phyloP scores from a whole-genome alignment of 2,329 filamentous ascomycete species.

The Diaporthe capsici region DNA sequence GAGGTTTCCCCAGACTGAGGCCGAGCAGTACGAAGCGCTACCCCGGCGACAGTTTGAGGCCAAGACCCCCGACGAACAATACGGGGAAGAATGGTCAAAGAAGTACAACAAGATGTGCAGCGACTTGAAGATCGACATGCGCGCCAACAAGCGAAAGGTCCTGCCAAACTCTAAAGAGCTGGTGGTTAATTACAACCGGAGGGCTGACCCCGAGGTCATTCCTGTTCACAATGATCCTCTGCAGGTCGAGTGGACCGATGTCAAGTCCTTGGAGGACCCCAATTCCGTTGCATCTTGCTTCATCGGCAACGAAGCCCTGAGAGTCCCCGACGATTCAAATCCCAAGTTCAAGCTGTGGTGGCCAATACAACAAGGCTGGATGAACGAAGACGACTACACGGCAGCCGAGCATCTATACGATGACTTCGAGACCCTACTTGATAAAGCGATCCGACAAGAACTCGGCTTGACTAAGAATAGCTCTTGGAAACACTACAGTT shows the following conservation, averaged over 20 bases:
- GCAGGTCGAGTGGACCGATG: constrained; percentile 95
- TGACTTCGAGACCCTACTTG: constrained; percentile 89
- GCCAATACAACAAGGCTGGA: constrained; percentile 88
- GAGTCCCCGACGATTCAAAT: constrained; percentile 89
- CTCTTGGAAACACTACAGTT: constrained; percentile 91
- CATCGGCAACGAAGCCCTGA: constrained; percentile 84
- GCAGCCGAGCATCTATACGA: constrained; percentile 85
- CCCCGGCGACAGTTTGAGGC: constrained; percentile 78
- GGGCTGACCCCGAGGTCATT: constrained; percentile 87
- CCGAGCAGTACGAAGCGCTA: constrained; percentile 84
- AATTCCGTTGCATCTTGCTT: constrained; percentile 75
- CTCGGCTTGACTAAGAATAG: constrained; percentile 82
- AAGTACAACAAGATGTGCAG: constrained; percentile 86
- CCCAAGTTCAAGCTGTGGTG: constrained; percentile 94
- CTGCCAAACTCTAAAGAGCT: constrained; percentile 98
- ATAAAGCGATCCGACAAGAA: constrained; percentile 88
- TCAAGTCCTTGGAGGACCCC: constrained; percentile 76
- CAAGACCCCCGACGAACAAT: constrained; percentile 80
- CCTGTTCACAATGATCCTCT: constrained; percentile 95
- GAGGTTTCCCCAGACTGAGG: constrained; percentile 83
- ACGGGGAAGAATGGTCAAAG: constrained; percentile 84
- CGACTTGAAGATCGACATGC: constrained; percentile 91
- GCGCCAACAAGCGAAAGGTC: constrained; percentile 93
- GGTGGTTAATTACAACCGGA: constrained; percentile 93
- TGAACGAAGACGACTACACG: constrained; percentile 91